Percentiles rank a stretch among this genome's conserved stretches.
Evolutionary conservation across 2,329 filamentous ascomycete species (phyloP).

Genomic region (Monilinia fructigena): DNA sequence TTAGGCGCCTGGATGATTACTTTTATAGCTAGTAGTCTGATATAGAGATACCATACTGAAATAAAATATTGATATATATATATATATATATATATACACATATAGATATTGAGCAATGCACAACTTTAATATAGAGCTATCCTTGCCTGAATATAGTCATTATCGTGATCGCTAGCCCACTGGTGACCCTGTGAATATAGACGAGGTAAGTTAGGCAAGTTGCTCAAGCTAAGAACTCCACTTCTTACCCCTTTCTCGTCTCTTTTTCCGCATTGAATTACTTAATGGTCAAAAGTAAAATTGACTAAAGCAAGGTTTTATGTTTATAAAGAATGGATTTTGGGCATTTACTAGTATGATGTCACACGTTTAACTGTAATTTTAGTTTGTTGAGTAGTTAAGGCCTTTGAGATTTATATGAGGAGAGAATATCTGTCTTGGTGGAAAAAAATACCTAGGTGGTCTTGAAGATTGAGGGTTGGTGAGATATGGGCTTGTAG

Average conservation of each 20-base stretch:
- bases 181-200: background rate
- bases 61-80: background rate
- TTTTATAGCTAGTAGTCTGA: background rate
- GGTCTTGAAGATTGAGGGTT: too few species aligned
- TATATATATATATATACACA: background rate
- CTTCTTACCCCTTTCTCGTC: background rate
- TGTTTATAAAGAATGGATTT: too few species aligned
- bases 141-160: background rate
- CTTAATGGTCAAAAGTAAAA: too few species aligned
- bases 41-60: constrained; percentile 18
- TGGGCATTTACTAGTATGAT: too few species aligned
- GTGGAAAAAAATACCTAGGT: too few species aligned
- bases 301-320: too few species aligned
- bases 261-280: too few species aligned
- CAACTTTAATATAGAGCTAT: background rate
- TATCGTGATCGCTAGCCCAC: background rate
- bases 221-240: background rate
- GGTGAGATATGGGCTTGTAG: too few species aligned
- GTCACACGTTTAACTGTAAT: too few species aligned
- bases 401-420: too few species aligned
- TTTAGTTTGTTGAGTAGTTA: too few species aligned
- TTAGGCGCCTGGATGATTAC: constrained; percentile 12
- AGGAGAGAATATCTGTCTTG: too few species aligned
- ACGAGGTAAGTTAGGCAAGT: background rate
- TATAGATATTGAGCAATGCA: background rate